phyloP scores from a whole-genome alignment of 129 eudicot species.

The Artemisia annua region DNA sequence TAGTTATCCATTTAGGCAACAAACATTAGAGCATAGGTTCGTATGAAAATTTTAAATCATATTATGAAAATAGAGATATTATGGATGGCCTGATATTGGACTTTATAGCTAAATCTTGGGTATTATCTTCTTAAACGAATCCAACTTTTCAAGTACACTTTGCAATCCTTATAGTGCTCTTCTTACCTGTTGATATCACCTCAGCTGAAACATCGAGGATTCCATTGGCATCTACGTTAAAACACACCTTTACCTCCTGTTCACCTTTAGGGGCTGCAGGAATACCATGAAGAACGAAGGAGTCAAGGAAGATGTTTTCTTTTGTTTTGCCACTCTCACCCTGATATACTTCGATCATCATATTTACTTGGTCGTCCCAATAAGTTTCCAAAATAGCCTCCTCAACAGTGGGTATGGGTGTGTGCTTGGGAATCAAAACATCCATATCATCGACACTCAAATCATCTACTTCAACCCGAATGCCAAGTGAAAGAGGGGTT shows the following conservation, averaged over 20 bases:
- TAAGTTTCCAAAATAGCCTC: not conserved
- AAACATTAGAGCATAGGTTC: not conserved
- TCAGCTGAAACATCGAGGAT: not conserved
- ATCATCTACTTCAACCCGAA: too few species aligned
- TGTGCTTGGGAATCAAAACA: not conserved
- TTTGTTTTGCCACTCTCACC: not conserved
- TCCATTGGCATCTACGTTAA: slow-evolving; percentile 4
- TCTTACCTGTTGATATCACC: slow-evolving; percentile 3
- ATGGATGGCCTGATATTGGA: not conserved
- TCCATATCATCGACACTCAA: not conserved
- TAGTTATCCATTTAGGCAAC: not conserved
- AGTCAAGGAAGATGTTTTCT: not conserved
- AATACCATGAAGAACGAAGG: not conserved
- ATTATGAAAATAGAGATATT: not conserved
- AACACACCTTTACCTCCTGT: not conserved
- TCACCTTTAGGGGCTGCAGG: not conserved
- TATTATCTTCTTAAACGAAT: not conserved
- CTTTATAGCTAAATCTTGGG: not conserved
- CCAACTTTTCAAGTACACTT: not conserved
- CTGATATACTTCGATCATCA: not conserved
- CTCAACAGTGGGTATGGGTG: not conserved
- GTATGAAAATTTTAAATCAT: not conserved
- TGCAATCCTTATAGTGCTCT: not conserved
- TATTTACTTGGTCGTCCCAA: not conserved
- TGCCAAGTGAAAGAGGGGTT: too few species aligned